Evolutionary conservation across 106 monocot species (phyloP).

Genomic region (Acorus calamus): DNA sequence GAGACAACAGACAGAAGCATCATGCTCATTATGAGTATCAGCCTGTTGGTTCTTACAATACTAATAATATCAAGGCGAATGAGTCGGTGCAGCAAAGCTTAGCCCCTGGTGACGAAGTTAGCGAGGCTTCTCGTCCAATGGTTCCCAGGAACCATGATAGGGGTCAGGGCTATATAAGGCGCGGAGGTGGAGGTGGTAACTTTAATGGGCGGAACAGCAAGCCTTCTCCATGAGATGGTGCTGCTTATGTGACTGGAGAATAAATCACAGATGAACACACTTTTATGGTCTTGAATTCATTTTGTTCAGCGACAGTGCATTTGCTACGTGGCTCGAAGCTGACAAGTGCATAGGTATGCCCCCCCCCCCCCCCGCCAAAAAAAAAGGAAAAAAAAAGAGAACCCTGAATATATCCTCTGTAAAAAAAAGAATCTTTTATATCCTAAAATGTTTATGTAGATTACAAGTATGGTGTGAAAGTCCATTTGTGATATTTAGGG

Average conservation of each 20-base stretch:
- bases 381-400: too few species aligned
- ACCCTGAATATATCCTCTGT: too few species aligned
- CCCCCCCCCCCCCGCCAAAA: too few species aligned
- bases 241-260: constrained; percentile 12
- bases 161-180: constrained; percentile 11
- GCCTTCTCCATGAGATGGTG: constrained; percentile 3
- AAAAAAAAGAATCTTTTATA: too few species aligned
- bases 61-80: constrained; percentile 8
- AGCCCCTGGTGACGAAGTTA: constrained; percentile 6
- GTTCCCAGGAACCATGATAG: constrained; percentile 30
- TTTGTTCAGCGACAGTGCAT: too few species aligned
- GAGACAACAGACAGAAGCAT: too few species aligned
- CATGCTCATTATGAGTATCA: constrained; percentile 28
- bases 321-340: too few species aligned
- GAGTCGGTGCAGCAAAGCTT: constrained; percentile 16
- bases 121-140: constrained; percentile 6
- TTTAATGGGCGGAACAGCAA: constrained; percentile 14
- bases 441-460: too few species aligned
- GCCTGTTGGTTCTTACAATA: constrained; percentile 12
- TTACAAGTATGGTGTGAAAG: too few species aligned
- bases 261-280: background rate
- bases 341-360: too few species aligned
- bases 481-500: too few species aligned
- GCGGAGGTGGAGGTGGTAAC: constrained; percentile 19
- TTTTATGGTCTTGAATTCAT: too few species aligned